These are phyloP conservation scores for Ceratocystiopsis sp. DNA, from an alignment of 2,329 filamentous ascomycete species.

Conservation along the genomic window DNA sequence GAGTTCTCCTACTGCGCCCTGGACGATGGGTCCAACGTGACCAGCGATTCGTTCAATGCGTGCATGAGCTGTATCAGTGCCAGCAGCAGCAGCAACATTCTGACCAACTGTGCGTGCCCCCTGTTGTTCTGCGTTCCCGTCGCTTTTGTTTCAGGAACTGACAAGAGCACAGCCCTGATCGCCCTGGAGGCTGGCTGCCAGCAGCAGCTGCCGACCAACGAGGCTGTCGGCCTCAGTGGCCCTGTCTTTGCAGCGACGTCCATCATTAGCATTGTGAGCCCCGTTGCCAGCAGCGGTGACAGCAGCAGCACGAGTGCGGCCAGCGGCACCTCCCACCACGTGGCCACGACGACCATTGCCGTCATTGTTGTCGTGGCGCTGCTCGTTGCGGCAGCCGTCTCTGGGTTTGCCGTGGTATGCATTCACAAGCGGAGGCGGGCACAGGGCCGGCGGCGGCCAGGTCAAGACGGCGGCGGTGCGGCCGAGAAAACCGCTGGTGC, in stretches of 20 bases:
- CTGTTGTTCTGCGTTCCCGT: neutral
- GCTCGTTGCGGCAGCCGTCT: conserved; percentile 20
- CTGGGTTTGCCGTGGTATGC: conserved; percentile 26
- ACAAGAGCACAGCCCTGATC: conserved; percentile 24
- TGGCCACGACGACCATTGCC: conserved; percentile 24
- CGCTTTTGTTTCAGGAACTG: conserved; percentile 2
- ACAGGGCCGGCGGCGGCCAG: conserved; percentile 14
- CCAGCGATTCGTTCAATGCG: conserved; percentile 16
- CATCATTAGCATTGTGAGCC: conserved; percentile 18
- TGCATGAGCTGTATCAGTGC: conserved; percentile 31
- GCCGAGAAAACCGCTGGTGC: neutral
- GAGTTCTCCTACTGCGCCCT: conserved; percentile 28
- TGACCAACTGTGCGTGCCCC: conserved; percentile 32
- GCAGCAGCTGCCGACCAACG: conserved; percentile 22
- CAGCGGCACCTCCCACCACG: conserved; percentile 2
- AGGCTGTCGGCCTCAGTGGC: conserved; percentile 14
- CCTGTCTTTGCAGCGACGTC: conserved; percentile 12
- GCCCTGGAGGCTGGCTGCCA: conserved; percentile 34
- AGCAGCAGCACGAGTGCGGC: conserved; percentile 3
- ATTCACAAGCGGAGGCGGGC: conserved; percentile 25
- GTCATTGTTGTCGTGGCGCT: conserved; percentile 25
- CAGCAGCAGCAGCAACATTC: conserved; percentile 22
- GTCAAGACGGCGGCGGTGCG: conserved; percentile 5
- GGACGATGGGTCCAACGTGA: conserved; percentile 21
- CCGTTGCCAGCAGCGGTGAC: conserved; percentile 9